Evolutionary conservation across 257 asterid genomes (phyloP), one percentile per base, ranked within the genome.

Genomic region (Nemophila menziesii): DNA sequence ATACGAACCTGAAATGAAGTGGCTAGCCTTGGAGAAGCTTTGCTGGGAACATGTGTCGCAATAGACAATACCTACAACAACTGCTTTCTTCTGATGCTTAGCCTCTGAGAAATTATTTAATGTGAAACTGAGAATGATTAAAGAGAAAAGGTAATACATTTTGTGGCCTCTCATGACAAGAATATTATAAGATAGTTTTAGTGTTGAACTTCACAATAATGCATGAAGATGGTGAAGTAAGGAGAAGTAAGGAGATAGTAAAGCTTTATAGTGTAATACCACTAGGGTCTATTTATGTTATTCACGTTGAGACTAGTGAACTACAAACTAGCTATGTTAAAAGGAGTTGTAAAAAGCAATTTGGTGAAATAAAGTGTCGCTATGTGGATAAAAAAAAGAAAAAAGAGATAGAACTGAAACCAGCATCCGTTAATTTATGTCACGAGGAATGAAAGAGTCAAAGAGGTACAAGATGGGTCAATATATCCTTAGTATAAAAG

Each of bases 21-120:
- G 86, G 70, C 54, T 52, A 33, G 62, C 33, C 40, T 52, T 42
- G 49, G 77, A 51, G 67, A 59, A 65, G 51, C 61, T 59, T 43
- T 57, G 77, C 16, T 57, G 79, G 71, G 77, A 77, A 42, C 95
- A 84, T 5, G 92, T 72, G 44, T 72, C 80, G 46, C 95, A 84
- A 45, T 63, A 80, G 49, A 84, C 95, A 13, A 76, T 74, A 33
- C 95, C 95, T 13, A 84, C 70, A 33, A 84, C 62, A 12, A 80
- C 74, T 8, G 82, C 95, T 58, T 61, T 71, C 65, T 49, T 53
- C 15, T 48, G 65, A 26, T 52, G 64, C 41, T 52, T 65, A 16
- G 76, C 69, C 29, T 76, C 85, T 8, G 75, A 64, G 22, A 43
- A 17, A 49, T 23, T 56, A 42, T 2, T 45, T 11, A 58, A 40